phyloP scores from a whole-genome alignment of 805 yeast genomes.

The Lachancea quebecensis region DNA sequence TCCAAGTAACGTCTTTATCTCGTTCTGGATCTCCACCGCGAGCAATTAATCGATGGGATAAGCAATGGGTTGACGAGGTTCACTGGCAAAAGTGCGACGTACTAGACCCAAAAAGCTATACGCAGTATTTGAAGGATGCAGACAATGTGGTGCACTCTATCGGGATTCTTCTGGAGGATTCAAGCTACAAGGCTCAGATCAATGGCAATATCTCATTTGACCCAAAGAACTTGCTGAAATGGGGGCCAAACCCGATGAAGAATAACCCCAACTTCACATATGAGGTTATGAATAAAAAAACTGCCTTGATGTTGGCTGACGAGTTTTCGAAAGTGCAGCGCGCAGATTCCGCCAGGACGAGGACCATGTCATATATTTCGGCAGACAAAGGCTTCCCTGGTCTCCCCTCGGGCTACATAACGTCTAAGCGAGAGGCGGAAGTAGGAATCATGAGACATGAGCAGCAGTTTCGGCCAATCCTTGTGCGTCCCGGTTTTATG shows the following conservation, averaged over 20 bases:
- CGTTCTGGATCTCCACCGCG: conserved; percentile 51
- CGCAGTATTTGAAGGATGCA: conserved; percentile 39
- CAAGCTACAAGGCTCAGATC: conserved; percentile 48
- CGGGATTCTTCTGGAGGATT: conserved; percentile 69
- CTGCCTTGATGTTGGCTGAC: conserved; percentile 60
- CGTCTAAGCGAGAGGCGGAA: conserved; percentile 76
- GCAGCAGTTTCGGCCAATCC: conserved; percentile 43
- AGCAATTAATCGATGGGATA: conserved; percentile 24
- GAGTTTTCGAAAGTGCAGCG: conserved; percentile 34
- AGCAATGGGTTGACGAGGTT: conserved; percentile 50
- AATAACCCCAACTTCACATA: conserved; percentile 38
- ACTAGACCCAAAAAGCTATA: conserved; percentile 56
- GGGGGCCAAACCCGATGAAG: conserved; percentile 53
- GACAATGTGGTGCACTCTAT: conserved; percentile 75
- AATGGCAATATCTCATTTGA: conserved; percentile 23
- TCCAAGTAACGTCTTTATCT: conserved; percentile 61
- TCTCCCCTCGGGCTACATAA: conserved; percentile 63
- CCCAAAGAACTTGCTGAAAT: conserved; percentile 35
- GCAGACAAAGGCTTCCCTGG: conserved; percentile 70
- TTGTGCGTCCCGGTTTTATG: conserved; percentile 81
- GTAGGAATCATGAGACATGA: conserved; percentile 39
- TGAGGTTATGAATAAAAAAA: conserved; percentile 59
- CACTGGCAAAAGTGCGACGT: conserved; percentile 64
- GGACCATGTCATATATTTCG: conserved; percentile 63
- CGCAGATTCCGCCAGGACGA: conserved; percentile 11